Evolutionary conservation across 2,329 filamentous ascomycete genomes (phyloP), one percentile per base, ranked within the genome.

Genomic region (Trichoderma gracile): DNA sequence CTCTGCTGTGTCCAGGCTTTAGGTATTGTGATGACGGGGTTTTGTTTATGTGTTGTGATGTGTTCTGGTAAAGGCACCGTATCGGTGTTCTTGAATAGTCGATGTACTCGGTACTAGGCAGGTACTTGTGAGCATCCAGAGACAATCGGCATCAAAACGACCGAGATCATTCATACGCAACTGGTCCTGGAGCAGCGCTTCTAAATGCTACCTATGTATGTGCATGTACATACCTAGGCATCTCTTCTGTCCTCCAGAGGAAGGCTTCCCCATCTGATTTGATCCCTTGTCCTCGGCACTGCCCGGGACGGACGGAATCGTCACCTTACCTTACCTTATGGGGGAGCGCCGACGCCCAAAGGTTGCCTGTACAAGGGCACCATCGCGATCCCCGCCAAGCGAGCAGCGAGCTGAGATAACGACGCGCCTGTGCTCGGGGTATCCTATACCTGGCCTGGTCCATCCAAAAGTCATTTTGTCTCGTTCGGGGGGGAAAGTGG

Each of bases 241-340:
- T 25, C 21, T n/a, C 33, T 42, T 33, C 8, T 9, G 30, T 10
- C 33, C 49, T 14, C 15, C 49, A 17, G 25, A 27, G 19, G 49
- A 4, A 19, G 9, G 10, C 30, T 50, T 17, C 27, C 47, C 23
- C 49, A 52, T 52, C 30, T 52, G 49, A 50, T 14, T 17, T n/a
- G n/a, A n/a, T n/a, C 23, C 23, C 12, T 50, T 9, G 8, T 45
- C 27, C 40, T 60, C 57, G 57, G 38, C 57, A 10, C 21, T 30
- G 47, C 30, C 25, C 46, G 57, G 57, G 57, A 43, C 25, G 25
- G 47, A 50, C 45, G 57, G 57, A 50, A 60, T 30, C 45, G 47
- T 42, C 46, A 15, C n/a, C n/a, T 12, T 23, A 43, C 25, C 25
- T 23, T 30, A 30, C 27, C 33, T 9, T 12, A 38, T 38, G 33